A percentile compares a stretch with the other conserved stretches of the same genome.
phyloP scores from a whole-genome alignment of 2,329 filamentous ascomycete genomes.

The Aureobasidium sp. region DNA sequence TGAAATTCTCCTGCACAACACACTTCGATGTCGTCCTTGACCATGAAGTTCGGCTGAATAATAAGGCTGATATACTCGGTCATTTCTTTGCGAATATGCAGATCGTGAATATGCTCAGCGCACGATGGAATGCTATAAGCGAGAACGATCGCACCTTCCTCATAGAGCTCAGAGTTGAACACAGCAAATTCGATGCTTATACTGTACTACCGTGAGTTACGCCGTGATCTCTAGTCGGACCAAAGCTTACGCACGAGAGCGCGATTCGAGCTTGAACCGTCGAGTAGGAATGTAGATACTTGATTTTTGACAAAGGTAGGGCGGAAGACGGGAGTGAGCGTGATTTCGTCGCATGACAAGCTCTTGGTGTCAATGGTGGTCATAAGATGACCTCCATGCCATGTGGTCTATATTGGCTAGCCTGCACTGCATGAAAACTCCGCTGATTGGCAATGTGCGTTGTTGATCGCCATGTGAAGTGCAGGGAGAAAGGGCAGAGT shows the following conservation, averaged over 20 bases:
- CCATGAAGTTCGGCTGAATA: background rate
- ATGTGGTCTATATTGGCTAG: constrained; percentile 6
- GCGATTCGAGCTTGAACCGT: background rate
- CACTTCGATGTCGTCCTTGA: background rate
- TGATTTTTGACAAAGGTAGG: background rate
- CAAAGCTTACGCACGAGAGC: background rate
- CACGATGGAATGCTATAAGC: constrained; percentile 3
- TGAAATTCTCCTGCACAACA: background rate
- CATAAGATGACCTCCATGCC: background rate
- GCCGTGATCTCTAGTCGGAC: background rate
- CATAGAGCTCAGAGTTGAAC: background rate
- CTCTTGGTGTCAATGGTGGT: background rate
- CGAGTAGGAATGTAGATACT: background rate
- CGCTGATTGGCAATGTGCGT: constrained; percentile 2
- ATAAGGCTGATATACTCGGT: constrained; percentile 2
- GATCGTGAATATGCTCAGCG: background rate
- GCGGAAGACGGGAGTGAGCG: background rate
- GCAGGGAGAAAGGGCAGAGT: background rate
- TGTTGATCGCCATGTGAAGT: background rate
- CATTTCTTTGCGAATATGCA: background rate
- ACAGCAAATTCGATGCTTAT: background rate
- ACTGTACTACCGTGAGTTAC: background rate
- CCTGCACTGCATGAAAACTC: background rate
- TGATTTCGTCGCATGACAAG: constrained; percentile 2
- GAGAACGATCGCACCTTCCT: background rate